Conservation (phyloP, 2,329 filamentous ascomycete genomes). For the Alternaria hordeiaustralica region DNA sequence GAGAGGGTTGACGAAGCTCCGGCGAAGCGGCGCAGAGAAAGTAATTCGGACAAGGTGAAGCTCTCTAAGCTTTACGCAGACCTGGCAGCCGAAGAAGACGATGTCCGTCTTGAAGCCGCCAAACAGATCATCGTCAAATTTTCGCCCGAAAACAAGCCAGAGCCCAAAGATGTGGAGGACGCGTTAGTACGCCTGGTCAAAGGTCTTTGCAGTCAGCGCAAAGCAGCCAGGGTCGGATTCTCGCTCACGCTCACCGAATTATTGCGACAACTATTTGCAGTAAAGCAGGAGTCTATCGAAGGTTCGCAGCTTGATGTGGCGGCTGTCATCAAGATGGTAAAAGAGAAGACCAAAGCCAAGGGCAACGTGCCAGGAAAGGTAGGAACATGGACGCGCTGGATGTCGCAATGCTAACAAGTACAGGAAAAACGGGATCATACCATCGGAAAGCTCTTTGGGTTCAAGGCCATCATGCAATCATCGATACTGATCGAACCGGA, state of each 20-base stretch:
- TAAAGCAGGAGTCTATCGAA: slow-evolving; percentile 33
- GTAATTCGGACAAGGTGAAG: slow-evolving; percentile 50
- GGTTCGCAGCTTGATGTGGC: slow-evolving; percentile 49
- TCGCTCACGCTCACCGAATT: slow-evolving; percentile 87
- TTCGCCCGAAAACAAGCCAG: slow-evolving; percentile 46
- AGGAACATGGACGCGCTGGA: slow-evolving; percentile 19
- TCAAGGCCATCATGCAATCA: slow-evolving; percentile 84
- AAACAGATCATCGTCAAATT: slow-evolving; percentile 53
- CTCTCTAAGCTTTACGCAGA: slow-evolving; percentile 56
- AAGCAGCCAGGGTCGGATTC: slow-evolving; percentile 87
- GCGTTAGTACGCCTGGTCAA: slow-evolving; percentile 68
- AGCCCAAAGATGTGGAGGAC: slow-evolving; percentile 48
- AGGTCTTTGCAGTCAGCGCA: slow-evolving; percentile 87
- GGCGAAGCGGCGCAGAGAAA: slow-evolving; percentile 44
- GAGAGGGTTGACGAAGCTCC: slow-evolving; percentile 27
- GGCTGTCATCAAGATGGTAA: slow-evolving; percentile 59
- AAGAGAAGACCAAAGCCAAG: slow-evolving; percentile 59
- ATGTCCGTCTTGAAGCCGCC: slow-evolving; percentile 54
- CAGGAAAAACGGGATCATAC: slow-evolving; percentile 85
- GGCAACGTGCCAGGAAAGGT: slow-evolving; percentile 62
- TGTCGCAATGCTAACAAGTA: slow-evolving; percentile 41
- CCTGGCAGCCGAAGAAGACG: slow-evolving; percentile 55
- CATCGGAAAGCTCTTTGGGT: slow-evolving; percentile 85
- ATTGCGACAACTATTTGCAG: slow-evolving; percentile 71
- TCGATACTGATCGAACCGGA: slow-evolving; percentile 69